Conservation (phyloP, 2,329 filamentous ascomycete species). For the Fusarium penzigii region DNA sequence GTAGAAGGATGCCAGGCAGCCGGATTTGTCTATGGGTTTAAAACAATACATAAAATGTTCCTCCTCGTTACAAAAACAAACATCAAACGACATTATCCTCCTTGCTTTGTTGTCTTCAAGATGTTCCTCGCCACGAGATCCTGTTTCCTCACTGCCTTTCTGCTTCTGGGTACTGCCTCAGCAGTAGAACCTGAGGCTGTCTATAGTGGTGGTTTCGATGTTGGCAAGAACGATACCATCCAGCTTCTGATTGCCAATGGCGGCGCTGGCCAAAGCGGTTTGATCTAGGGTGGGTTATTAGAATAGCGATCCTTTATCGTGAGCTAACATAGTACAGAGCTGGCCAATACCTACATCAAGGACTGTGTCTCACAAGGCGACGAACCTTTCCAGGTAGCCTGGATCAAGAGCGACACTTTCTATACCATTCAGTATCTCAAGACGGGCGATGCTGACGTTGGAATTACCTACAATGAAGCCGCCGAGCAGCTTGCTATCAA, state of each 20-base stretch:
- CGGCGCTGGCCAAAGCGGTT: conserved; percentile 39
- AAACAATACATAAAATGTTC: too few relatives aligned
- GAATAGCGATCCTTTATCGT: neutral
- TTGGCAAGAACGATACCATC: conserved; percentile 9
- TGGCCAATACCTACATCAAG: conserved; percentile 31
- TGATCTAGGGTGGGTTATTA: conserved; percentile 32
- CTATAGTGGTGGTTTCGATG: conserved; percentile 22
- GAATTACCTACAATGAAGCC: conserved; percentile 45
- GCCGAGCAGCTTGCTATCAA: conserved; percentile 46
- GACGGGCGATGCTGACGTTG: conserved; percentile 40
- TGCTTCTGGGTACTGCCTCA: neutral
- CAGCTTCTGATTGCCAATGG: conserved; percentile 37
- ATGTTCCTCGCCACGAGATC: conserved; percentile 1
- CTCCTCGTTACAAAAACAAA: too few relatives aligned
- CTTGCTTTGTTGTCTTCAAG: too few relatives aligned
- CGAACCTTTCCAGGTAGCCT: conserved; percentile 42
- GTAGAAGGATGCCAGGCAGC: too few relatives aligned
- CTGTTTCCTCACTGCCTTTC: neutral
- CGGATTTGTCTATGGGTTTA: too few relatives aligned
- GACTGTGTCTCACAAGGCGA: conserved; percentile 15
- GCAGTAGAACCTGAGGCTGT: conserved; percentile 18
- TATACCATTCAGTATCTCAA: conserved; percentile 46
- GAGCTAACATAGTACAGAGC: conserved; percentile 13
- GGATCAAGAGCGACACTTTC: conserved; percentile 48
- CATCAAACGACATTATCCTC: too few relatives aligned